Evolutionary conservation across 352 stramenopile species (phyloP).

Genomic region (Phytophthora litchii): DNA sequence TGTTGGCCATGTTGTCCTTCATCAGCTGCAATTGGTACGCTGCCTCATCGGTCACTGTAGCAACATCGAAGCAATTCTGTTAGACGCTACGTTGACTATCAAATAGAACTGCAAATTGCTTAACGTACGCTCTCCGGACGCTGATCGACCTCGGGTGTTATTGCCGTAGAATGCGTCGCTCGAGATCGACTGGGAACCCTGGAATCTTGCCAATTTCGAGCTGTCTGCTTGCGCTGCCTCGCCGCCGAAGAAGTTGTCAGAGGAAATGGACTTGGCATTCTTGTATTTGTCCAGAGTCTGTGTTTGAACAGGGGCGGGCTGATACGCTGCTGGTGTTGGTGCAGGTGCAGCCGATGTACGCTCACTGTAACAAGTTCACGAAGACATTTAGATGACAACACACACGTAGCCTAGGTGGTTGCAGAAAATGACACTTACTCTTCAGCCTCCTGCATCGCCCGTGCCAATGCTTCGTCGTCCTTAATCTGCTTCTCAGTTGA

Average conservation of each 20-base stretch:
- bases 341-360: slow-evolving; percentile 10
- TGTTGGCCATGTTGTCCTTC: slow-evolving; percentile 84
- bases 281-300: slow-evolving; percentile 93
- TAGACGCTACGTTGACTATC: background rate
- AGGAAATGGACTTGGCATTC: slow-evolving; percentile 92
- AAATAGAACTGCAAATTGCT: slow-evolving; percentile 1
- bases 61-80: slow-evolving; percentile 7
- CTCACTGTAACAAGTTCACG: slow-evolving; percentile 28
- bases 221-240: slow-evolving; percentile 63
- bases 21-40: slow-evolving; percentile 87
- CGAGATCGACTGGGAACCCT: slow-evolving; percentile 85
- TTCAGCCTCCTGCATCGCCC: slow-evolving; percentile 80
- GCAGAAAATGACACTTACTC: slow-evolving; percentile 49
- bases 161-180: slow-evolving; percentile 88
- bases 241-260: slow-evolving; percentile 88
- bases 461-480: slow-evolving; percentile 85
- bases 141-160: slow-evolving; percentile 52
- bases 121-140: slow-evolving; percentile 71
- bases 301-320: slow-evolving; percentile 29
- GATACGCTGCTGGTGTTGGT: slow-evolving; percentile 27
- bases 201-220: slow-evolving; percentile 74
- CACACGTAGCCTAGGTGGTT: too few relatives aligned
- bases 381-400: too few relatives aligned
- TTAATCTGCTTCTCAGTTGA: slow-evolving; percentile 81
- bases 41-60: slow-evolving; percentile 72